These are phyloP conservation scores for Candida tammaniensis DNA, from an alignment of 805 yeast genomes.

Conservation along the genomic window DNA sequence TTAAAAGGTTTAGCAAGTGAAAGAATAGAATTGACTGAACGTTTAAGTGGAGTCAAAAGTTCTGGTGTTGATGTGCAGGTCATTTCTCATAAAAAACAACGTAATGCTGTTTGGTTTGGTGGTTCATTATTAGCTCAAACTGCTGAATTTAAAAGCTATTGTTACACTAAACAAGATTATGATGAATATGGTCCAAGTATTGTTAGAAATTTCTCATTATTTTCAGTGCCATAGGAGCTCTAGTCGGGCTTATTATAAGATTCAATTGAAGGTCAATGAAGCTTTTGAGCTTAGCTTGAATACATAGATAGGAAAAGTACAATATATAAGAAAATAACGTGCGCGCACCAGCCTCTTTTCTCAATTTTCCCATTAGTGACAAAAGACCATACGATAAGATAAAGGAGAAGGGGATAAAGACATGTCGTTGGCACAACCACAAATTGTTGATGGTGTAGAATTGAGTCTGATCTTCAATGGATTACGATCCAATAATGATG, in stretches of 20 bases:
- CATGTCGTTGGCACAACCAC: constrained; percentile 25
- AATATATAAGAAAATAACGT: background rate
- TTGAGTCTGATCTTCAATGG: constrained; percentile 53
- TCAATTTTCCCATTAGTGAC: background rate
- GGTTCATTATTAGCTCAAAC: constrained; percentile 97
- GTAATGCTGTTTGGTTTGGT: constrained; percentile 99
- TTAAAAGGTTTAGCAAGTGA: constrained; percentile 82
- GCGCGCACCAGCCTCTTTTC: background rate
- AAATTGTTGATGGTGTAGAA: constrained; percentile 47
- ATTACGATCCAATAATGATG: constrained; percentile 42
- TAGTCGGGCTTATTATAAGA: no score
- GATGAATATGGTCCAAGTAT: constrained; percentile 98
- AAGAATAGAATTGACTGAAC: constrained; percentile 80
- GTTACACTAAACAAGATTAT: constrained; percentile 95
- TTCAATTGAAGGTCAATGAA: background rate
- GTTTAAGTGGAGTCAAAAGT: constrained; percentile 68
- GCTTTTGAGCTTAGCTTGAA: no score
- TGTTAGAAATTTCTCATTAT: constrained; percentile 93
- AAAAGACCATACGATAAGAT: constrained; percentile 3
- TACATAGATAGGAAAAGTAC: no score
- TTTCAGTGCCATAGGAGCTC: constrained; percentile 67
- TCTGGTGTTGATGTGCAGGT: constrained; percentile 98
- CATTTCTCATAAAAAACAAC: constrained; percentile 93
- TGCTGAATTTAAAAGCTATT: constrained; percentile 91
- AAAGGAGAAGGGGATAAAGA: background rate